Conservation (phyloP, 352 stramenopile genomes). For the Pythium aristosporum region DNA sequence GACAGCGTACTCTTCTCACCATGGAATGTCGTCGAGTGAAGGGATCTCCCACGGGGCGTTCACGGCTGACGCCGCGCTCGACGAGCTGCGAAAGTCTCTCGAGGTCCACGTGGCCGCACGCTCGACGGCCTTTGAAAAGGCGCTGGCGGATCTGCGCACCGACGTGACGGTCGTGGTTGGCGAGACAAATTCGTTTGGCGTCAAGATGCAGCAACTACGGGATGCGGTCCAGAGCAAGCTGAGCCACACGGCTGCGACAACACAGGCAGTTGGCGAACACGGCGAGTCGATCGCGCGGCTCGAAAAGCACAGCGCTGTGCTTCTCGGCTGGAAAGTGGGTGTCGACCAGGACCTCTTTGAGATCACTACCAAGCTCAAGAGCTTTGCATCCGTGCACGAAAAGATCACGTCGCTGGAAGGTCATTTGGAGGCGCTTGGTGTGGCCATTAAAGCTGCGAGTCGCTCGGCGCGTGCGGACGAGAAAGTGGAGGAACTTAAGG, state of each 20-base stretch:
- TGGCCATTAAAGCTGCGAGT: slow-evolving; percentile 33
- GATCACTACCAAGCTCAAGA: slow-evolving; percentile 55
- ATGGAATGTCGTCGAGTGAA: not conserved
- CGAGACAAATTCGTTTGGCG: slow-evolving; percentile 39
- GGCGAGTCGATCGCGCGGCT: slow-evolving; percentile 59
- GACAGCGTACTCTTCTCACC: too few species aligned
- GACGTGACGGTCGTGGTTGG: slow-evolving; percentile 53
- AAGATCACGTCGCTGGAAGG: slow-evolving; percentile 61
- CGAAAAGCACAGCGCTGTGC: slow-evolving; percentile 65
- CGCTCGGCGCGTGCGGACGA: slow-evolving; percentile 51
- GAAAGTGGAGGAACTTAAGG: slow-evolving; percentile 52
- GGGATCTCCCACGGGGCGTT: not conserved
- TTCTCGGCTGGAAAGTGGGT: slow-evolving; percentile 61
- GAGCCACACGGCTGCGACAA: slow-evolving; percentile 23
- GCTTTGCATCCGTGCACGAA: slow-evolving; percentile 42
- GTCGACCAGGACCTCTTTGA: slow-evolving; percentile 66
- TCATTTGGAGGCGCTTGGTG: slow-evolving; percentile 53
- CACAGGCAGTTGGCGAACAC: slow-evolving; percentile 43
- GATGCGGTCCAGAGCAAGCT: slow-evolving; percentile 42
- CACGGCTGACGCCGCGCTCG: not conserved
- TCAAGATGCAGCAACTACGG: slow-evolving; percentile 53
- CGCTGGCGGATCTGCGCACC: slow-evolving; percentile 53
- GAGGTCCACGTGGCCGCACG: slow-evolving; percentile 61
- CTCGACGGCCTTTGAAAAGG: slow-evolving; percentile 62
- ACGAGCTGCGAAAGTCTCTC: slow-evolving; percentile 47